Evolutionary conservation across 164 flowering plant species (phyloP).

Genomic region (Liriodendron chinense): DNA sequence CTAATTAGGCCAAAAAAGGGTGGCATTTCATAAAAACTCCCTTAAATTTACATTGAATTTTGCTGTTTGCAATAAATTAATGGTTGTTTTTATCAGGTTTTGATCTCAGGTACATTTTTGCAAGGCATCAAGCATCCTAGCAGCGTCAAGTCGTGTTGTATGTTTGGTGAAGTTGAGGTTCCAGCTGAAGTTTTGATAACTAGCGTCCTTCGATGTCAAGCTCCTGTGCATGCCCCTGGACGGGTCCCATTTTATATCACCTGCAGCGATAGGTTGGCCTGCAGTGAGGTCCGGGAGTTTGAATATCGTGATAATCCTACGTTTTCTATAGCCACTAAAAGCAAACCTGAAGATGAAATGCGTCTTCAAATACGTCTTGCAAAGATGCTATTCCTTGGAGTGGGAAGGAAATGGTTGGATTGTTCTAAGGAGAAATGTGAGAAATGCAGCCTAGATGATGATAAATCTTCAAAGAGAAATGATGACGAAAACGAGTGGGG

Average conservation of each 20-base stretch:
- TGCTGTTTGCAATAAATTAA: background rate
- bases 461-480: conserved; percentile 20
- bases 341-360: conserved; percentile 40
- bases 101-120: conserved; percentile 58
- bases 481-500: conserved; percentile 27
- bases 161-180: conserved; percentile 84
- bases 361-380: conserved; percentile 48
- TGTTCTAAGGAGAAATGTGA: conserved; percentile 45
- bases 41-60: no score
- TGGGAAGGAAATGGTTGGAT: conserved; percentile 29
- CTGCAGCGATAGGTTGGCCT: conserved; percentile 60
- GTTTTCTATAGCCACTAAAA: conserved; percentile 13
- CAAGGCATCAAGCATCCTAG: conserved; percentile 24
- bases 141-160: conserved; percentile 56
- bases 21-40: no score
- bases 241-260: conserved; percentile 70
- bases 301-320: conserved; percentile 45
- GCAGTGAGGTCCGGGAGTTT: conserved; percentile 80
- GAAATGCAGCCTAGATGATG: conserved; percentile 35
- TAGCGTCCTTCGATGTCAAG: conserved; percentile 52
- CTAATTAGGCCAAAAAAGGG: no score
- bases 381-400: conserved; percentile 35
- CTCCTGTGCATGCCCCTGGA: conserved; percentile 57
- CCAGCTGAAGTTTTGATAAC: conserved; percentile 50
- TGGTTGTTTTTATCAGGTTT: conserved; percentile 38